Conservation (phyloP, 768 basidiomycete genomes). For the Russula vinacea region DNA sequence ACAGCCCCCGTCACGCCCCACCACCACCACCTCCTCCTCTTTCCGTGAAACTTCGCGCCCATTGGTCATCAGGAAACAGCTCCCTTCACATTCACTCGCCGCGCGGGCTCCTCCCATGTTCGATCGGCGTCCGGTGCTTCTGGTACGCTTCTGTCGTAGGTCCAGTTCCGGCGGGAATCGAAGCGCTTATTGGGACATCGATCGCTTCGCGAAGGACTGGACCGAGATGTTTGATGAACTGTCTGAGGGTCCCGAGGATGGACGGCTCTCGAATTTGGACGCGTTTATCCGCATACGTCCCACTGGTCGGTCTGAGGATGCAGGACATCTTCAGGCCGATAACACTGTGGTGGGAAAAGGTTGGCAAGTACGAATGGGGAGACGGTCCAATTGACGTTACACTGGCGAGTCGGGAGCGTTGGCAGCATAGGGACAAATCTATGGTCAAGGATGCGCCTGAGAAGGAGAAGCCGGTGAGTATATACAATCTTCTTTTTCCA, state of each 20-base stretch:
- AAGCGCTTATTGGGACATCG: conserved; percentile 21
- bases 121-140: not conserved
- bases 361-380: not conserved
- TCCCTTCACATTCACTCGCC: not conserved
- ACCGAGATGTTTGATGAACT: conserved; percentile 22
- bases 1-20: not conserved
- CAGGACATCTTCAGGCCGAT: not conserved
- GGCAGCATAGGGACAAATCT: conserved; percentile 19
- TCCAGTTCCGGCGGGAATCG: conserved; percentile 9
- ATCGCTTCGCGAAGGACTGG: conserved; percentile 24
- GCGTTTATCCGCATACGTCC: not conserved
- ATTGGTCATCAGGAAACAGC: conserved; percentile 4
- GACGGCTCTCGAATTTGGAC: not conserved
- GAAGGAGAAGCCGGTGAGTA: conserved; percentile 1
- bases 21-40: not conserved
- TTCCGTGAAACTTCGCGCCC: conserved; percentile 3
- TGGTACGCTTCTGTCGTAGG: not conserved
- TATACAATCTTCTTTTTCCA: not conserved
- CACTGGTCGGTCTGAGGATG: not conserved
- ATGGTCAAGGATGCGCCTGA: not conserved
- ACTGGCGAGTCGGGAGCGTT: not conserved
- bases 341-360: not conserved
- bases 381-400: conserved; percentile 1
- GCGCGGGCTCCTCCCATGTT: not conserved
- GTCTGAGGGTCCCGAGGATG: not conserved